Base-by-base conservation (phyloP, 2,329 filamentous ascomycete genomes). In the Calycina herbarum region DNA sequence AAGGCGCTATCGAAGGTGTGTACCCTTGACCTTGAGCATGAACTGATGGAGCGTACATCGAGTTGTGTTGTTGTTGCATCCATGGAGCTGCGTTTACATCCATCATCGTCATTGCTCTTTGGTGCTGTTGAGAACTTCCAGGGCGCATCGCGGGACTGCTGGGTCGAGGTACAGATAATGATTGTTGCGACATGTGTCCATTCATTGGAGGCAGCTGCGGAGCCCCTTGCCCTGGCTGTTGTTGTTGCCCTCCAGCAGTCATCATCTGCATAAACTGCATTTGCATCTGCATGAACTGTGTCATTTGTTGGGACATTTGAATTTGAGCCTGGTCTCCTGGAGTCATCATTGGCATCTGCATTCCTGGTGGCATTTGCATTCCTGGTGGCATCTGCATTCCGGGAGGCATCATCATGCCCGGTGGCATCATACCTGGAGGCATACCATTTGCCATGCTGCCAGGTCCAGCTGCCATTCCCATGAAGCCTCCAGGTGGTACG, bases 231-330 rank as follows among this genome's bases (percentile, higher is more conserved):
- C 31, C 57, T 7, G 27, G 27, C 35, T 35, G 24, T n/a, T 57
- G 56, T 57, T 33, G 27, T 31, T 57, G 60, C n/a, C 64, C 68
- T 38, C 64, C 66, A 11, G 70, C 60, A 78, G 79, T 82, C 84
- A 92, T 91, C 86, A 93, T 90, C 73, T 94, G 90, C 90, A 96
- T 94, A 79, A 93, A 93, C 76, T 96, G 91, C 90, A 96, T 94
- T 76, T 96, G 93, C 89, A 95, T 93, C 75, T 93, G 90, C 90
- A 94, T 93, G 79, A 94, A 93, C 73, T 92, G 89, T 64, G 86
- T 85, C 91, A 94, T 94, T 74, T 94, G 90, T 74, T 93, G 89
- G 6, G 86, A 89, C 83, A 95, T 90, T 71, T 94, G 89, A 54
- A 94, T 83, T 72, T 94, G 91, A 33, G 89, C 88, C 75, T 91